Conservation (phyloP, 2,329 filamentous ascomycete species). For the Alternaria angustiovoidea region DNA sequence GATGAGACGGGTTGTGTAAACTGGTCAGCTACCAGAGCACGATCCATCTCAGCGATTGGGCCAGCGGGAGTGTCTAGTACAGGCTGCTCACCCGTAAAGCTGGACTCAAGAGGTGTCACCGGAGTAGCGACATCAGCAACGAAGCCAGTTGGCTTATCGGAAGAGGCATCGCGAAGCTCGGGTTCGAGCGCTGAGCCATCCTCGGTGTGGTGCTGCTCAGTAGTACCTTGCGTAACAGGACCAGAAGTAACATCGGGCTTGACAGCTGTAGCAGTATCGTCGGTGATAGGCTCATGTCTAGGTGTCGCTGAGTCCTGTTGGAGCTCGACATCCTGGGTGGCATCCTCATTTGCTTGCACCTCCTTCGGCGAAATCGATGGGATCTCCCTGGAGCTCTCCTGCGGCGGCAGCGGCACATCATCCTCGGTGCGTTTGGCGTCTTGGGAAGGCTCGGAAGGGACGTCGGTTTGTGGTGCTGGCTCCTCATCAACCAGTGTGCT, state of each 20-base stretch:
- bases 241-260: not conserved
- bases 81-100: not conserved
- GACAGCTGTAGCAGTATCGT: not conserved
- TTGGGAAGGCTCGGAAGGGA: constrained; percentile 5
- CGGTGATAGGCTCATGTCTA: not conserved
- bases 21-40: not conserved
- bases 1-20: not conserved
- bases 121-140: not conserved
- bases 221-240: not conserved
- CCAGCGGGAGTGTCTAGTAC: not conserved
- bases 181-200: not conserved
- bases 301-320: not conserved
- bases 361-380: constrained; percentile 22
- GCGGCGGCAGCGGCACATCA: not conserved
- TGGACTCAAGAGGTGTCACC: not conserved
- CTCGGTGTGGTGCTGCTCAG: not conserved
- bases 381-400: constrained; percentile 1
- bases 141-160: not conserved
- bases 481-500: constrained; percentile 16
- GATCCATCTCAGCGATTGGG: not conserved
- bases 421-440: constrained; percentile 10
- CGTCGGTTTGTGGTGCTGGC: constrained; percentile 9
- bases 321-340: constrained; percentile 9
- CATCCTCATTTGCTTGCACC: constrained; percentile 30
- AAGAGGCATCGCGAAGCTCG: not conserved